phyloP scores from a whole-genome alignment of 495 filamentous ascomycete species.

The Aspergillus kassunensis region DNA sequence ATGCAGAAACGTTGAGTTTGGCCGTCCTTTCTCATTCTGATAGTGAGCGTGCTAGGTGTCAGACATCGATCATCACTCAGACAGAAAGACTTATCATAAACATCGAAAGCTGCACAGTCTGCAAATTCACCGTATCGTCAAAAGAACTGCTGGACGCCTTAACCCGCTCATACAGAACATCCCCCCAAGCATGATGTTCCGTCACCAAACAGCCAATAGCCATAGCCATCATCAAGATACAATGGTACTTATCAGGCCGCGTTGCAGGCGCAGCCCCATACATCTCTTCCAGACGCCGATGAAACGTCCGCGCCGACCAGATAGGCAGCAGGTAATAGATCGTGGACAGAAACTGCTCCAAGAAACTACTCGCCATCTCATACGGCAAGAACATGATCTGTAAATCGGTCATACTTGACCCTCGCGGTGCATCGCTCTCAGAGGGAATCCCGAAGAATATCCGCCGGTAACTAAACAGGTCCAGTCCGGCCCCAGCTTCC shows the following conservation, averaged over 20 bases:
- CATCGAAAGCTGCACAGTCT: conserved; percentile 39
- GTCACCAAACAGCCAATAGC: conserved; percentile 33
- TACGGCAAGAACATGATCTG: conserved; percentile 36
- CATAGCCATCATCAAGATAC: conserved; percentile 30
- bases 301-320: conserved; percentile 25
- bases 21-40: conserved; percentile 40
- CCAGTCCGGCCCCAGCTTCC: conserved; percentile 42
- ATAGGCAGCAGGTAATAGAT: conserved; percentile 34
- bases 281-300: conserved; percentile 29
- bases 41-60: conserved; percentile 38
- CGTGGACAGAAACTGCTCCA: conserved; percentile 32
- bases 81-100: conserved; percentile 39
- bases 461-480: conserved; percentile 42
- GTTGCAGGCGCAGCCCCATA: conserved; percentile 23
- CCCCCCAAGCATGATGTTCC: conserved; percentile 35
- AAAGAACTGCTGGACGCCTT: conserved; percentile 29
- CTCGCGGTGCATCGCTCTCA: conserved; percentile 25
- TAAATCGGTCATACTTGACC: conserved; percentile 13
- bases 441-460: conserved; percentile 43
- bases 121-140: conserved; percentile 43
- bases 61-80: no score
- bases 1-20: conserved; percentile 41
- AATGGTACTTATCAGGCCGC: conserved; percentile 25
- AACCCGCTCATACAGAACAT: conserved; percentile 37
- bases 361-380: conserved; percentile 31